A percentile compares a stretch with the other conserved stretches of the same genome.
Conservation (phyloP, 345 rosid genomes). For the Populus deltoides region DNA sequence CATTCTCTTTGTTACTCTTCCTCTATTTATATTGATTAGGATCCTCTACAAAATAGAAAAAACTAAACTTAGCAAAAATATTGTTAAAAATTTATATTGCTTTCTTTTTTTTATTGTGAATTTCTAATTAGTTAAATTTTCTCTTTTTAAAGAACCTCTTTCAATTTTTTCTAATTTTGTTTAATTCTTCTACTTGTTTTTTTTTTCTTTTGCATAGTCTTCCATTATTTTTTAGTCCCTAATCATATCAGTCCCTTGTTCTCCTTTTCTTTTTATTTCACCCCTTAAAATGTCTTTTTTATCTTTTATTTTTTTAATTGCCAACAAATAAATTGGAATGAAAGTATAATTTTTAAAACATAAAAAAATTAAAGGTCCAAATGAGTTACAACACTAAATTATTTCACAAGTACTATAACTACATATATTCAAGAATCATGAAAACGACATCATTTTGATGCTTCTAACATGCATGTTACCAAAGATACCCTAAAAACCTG, state of each 20-base stretch:
- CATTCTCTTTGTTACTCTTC: no score
- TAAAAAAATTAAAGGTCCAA: background rate
- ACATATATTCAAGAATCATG: background rate
- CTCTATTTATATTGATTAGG: no score
- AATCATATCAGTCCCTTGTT: background rate
- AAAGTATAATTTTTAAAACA: no score
- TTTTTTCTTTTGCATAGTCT: background rate
- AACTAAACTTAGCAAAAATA: no score
- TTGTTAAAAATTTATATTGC: no score
- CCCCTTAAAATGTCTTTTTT: background rate
- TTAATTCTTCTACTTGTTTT: background rate
- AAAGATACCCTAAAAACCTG: background rate
- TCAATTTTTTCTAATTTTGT: no score
- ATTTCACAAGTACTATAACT: background rate
- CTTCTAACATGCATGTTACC: background rate
- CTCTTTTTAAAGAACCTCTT: no score
- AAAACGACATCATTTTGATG: no score
- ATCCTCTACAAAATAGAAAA: no score
- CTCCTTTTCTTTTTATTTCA: background rate
- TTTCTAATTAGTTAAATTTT: no score
- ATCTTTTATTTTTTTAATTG: background rate
- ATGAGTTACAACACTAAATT: background rate
- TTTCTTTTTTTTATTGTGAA: no score
- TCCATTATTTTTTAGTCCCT: background rate
- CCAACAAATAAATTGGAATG: background rate